phyloP scores from a whole-genome alignment of 2,329 filamentous ascomycete genomes.

The Aurifilum marmelostoma region DNA sequence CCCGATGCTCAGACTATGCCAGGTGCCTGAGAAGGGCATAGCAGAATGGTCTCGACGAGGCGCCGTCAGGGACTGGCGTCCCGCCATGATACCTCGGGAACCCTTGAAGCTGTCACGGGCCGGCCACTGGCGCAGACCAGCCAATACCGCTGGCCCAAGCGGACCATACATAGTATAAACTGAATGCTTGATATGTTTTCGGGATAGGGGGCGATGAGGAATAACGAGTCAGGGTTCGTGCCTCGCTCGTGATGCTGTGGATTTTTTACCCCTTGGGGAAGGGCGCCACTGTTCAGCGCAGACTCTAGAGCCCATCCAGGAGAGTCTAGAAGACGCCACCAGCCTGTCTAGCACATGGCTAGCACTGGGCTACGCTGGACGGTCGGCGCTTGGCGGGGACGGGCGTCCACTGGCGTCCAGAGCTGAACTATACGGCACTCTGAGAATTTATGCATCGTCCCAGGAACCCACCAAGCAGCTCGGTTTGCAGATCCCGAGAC shows the following conservation, averaged over 20 bases:
- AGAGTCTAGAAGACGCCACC: slow-evolving; percentile 16
- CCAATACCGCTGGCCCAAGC: not conserved
- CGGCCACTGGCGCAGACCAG: not conserved
- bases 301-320: not conserved
- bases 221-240: not conserved
- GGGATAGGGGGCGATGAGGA: not conserved
- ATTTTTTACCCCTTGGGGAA: not conserved
- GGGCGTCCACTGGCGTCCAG: not conserved
- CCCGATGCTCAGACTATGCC: not conserved
- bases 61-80: slow-evolving; percentile 4
- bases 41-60: slow-evolving; percentile 1
- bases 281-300: not conserved
- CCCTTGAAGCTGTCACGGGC: slow-evolving; percentile 1
- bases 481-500: not conserved
- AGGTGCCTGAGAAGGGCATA: slow-evolving; percentile 3
- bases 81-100: not conserved
- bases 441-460: not conserved
- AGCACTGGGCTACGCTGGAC: not conserved
- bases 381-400: not conserved
- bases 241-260: not conserved
- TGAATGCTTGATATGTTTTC: not conserved
- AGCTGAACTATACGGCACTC: not conserved
- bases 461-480: not conserved
- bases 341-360: not conserved
- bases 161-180: not conserved